Conservation (phyloP, 176 grass and related monocot species). For the Thinopyrum elongatum region DNA sequence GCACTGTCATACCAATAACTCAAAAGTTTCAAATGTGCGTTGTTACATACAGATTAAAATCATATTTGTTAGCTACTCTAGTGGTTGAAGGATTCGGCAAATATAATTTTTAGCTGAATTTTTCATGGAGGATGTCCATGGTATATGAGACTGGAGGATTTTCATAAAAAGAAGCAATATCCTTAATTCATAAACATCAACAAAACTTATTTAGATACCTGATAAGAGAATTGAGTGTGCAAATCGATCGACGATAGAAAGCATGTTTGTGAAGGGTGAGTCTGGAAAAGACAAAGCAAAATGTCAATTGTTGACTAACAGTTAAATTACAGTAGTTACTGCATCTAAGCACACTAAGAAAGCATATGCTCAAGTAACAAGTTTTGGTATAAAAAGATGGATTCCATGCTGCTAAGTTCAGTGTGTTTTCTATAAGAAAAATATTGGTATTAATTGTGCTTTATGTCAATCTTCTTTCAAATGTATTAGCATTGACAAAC, state of each 20-base stretch:
- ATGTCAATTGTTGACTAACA: not conserved
- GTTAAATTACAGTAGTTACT: not conserved
- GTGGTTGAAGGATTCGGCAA: not conserved
- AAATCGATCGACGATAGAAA: constrained; percentile 96
- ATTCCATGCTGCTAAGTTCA: not conserved
- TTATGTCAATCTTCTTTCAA: not conserved
- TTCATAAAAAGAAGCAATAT: not conserved
- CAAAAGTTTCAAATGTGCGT: not conserved
- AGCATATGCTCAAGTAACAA: not conserved
- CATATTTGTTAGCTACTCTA: not conserved
- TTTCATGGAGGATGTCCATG: not conserved
- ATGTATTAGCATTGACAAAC: not conserved
- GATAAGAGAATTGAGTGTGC: constrained; percentile 95
- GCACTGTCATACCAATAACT: not conserved
- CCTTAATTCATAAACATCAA: not conserved
- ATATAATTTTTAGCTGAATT: not conserved
- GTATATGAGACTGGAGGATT: not conserved
- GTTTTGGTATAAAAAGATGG: not conserved
- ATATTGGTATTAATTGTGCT: not conserved
- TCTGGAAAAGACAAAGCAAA: constrained; percentile 50
- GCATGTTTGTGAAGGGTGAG: constrained; percentile 95
- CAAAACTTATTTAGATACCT: constrained; percentile 43
- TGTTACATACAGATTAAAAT: not conserved
- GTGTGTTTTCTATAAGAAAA: not conserved
- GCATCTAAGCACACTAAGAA: not conserved